phyloP scores from a whole-genome alignment of 192 early-diverging fungal species.

The Entomortierella chlamydospora region DNA sequence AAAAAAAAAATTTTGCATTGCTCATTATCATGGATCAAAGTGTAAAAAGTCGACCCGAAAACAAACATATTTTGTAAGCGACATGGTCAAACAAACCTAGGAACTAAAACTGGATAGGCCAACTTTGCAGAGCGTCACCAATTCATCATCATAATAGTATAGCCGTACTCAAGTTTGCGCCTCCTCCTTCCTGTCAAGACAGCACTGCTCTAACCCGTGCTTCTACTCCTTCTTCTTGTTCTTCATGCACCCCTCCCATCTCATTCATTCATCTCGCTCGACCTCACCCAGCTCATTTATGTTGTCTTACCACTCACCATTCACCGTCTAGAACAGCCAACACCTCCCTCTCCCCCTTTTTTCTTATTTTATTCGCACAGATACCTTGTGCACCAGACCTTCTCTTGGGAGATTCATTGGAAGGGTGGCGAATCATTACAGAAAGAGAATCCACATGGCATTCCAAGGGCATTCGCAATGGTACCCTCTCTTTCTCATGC shows the following conservation, averaged over 20 bases:
- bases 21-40: neutral
- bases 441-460: conserved; percentile 3
- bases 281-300: too few relatives aligned
- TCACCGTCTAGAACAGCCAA: neutral
- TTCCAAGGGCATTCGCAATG: conserved; percentile 16
- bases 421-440: neutral
- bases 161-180: too few relatives aligned
- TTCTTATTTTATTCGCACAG: too few relatives aligned
- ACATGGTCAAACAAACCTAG: too few relatives aligned
- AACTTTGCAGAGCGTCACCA: too few relatives aligned
- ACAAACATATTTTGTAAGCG: too few relatives aligned
- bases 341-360: neutral
- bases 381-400: neutral
- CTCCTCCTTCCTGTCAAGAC: too few relatives aligned
- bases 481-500: conserved; percentile 23
- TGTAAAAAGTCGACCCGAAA: too few relatives aligned
- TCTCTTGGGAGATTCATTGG: neutral
- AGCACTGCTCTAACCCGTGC: neutral
- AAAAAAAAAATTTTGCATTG: neutral
- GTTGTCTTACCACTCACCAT: neutral
- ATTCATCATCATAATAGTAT: too few relatives aligned
- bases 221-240: neutral
- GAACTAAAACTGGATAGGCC: too few relatives aligned
- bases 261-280: too few relatives aligned
- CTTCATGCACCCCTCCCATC: too few relatives aligned